Percentiles rank a stretch among this genome's conserved stretches.
phyloP scores from a whole-genome alignment of 2,329 filamentous ascomycete genomes.

The Fusarium penzigii region DNA sequence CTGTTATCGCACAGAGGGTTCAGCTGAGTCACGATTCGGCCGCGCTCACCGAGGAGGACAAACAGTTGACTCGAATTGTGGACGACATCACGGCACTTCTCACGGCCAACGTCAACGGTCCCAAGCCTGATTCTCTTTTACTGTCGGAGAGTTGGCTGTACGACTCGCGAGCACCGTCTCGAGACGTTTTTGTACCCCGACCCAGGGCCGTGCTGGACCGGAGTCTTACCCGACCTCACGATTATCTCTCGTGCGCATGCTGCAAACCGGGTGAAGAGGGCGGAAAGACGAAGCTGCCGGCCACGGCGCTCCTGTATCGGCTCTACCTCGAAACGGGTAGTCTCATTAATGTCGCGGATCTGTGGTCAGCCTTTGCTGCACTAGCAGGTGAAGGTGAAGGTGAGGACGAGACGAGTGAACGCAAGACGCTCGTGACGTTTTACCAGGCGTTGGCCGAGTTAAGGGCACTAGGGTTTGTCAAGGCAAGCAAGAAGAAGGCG shows the following conservation, averaged over 20 bases:
- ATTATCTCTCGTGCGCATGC: slow-evolving; percentile 75
- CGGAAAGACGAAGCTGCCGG: slow-evolving; percentile 63
- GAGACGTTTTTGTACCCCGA: slow-evolving; percentile 73
- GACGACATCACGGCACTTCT: slow-evolving; percentile 44
- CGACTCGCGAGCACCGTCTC: slow-evolving; percentile 68
- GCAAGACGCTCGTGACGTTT: slow-evolving; percentile 71
- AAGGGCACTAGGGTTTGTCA: slow-evolving; percentile 82
- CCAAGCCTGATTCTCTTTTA: slow-evolving; percentile 46
- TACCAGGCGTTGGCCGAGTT: slow-evolving; percentile 85
- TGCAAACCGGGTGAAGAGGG: slow-evolving; percentile 54
- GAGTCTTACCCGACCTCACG: slow-evolving; percentile 70
- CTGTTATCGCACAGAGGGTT: slow-evolving; percentile 78
- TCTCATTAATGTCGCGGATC: slow-evolving; percentile 76
- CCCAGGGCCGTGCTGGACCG: slow-evolving; percentile 72
- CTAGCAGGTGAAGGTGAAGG: slow-evolving; percentile 42
- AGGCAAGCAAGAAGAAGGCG: slow-evolving; percentile 84
- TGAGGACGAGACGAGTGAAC: slow-evolving; percentile 41
- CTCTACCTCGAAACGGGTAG: slow-evolving; percentile 76
- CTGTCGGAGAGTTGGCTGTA: slow-evolving; percentile 76
- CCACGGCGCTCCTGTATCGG: slow-evolving; percentile 74
- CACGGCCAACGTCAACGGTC: slow-evolving; percentile 23
- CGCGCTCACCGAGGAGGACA: slow-evolving; percentile 69
- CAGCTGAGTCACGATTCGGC: slow-evolving; percentile 76
- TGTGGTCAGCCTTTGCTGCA: slow-evolving; percentile 75
- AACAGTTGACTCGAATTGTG: slow-evolving; percentile 67